A percentile compares a stretch with the other conserved stretches of the same genome.
Evolutionary conservation across 1,139 yeast genomes (phyloP).

Genomic region (Arxiozyma heterogenica): DNA sequence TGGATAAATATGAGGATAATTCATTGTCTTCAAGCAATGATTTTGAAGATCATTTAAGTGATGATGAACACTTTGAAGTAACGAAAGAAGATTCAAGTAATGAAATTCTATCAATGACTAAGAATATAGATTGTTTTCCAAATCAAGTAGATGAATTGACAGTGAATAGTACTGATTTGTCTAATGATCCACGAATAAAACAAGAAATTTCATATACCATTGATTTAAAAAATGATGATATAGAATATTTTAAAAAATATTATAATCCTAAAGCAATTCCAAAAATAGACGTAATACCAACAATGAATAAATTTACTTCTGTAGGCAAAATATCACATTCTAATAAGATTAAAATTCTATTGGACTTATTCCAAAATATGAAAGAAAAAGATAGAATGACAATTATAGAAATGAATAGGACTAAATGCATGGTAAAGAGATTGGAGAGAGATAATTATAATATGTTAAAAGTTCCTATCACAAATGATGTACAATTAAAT

Average conservation of each 20-base stretch:
- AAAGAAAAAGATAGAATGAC: slow-evolving; percentile 10
- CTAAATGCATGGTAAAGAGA: slow-evolving; percentile 18
- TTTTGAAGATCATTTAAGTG: background rate
- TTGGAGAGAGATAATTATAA: background rate
- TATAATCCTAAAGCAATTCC: slow-evolving; percentile 17
- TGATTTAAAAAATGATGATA: slow-evolving; percentile 14
- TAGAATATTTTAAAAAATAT: slow-evolving; percentile 15
- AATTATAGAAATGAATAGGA: slow-evolving; percentile 24
- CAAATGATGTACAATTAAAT: background rate
- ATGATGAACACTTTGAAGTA: background rate
- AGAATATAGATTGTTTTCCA: no score
- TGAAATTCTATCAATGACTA: background rate
- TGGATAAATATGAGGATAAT: slow-evolving; percentile 19
- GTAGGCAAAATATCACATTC: slow-evolving; percentile 15
- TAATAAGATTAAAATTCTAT: slow-evolving; percentile 9
- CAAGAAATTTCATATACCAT: slow-evolving; percentile 1
- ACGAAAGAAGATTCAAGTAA: background rate
- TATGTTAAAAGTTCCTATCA: background rate
- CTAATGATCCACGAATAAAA: background rate
- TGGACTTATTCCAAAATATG: slow-evolving; percentile 14
- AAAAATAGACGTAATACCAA: slow-evolving; percentile 21
- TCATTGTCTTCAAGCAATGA: slow-evolving; percentile 8
- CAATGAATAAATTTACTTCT: slow-evolving; percentile 8
- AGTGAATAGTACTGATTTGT: background rate
- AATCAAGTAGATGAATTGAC: background rate